These are phyloP conservation scores for Citrus sinensis DNA, from an alignment of 345 rosid genomes.

Conservation along the genomic window DNA sequence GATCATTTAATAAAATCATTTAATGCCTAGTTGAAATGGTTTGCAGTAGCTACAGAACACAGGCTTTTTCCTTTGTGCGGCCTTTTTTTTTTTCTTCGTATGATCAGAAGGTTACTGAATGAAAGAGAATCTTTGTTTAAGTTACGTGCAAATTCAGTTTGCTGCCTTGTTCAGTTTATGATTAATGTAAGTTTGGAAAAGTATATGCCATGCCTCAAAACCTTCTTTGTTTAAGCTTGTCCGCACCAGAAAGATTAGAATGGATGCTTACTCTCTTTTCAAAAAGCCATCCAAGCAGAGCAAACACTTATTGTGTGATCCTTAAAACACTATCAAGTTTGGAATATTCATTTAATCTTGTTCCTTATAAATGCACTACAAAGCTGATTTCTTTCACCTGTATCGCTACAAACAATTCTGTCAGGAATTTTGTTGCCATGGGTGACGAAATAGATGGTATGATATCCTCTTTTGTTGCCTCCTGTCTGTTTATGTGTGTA, in stretches of 20 bases:
- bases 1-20: no score
- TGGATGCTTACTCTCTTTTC: conserved; percentile 7
- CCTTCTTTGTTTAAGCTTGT: background rate
- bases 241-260: conserved; percentile 9
- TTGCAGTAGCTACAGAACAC: background rate
- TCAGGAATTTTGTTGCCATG: conserved; percentile 18
- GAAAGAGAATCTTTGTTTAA: no score
- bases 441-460: conserved; percentile 17
- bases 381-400: background rate
- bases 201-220: background rate
- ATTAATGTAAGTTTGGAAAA: background rate
- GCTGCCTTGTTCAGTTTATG: background rate
- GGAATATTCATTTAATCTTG: conserved; percentile 2
- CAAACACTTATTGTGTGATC: background rate
- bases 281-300: background rate
- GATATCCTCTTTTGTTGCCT: background rate
- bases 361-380: background rate
- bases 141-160: no score
- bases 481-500: no score
- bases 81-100: background rate
- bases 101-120: background rate
- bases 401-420: background rate
- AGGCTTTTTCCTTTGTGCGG: background rate
- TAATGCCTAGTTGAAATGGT: no score
- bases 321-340: background rate